A percentile compares a stretch with the other conserved stretches of the same genome.
Conservation (phyloP, 495 filamentous ascomycete species). For the Penicillium maclennaniae region DNA sequence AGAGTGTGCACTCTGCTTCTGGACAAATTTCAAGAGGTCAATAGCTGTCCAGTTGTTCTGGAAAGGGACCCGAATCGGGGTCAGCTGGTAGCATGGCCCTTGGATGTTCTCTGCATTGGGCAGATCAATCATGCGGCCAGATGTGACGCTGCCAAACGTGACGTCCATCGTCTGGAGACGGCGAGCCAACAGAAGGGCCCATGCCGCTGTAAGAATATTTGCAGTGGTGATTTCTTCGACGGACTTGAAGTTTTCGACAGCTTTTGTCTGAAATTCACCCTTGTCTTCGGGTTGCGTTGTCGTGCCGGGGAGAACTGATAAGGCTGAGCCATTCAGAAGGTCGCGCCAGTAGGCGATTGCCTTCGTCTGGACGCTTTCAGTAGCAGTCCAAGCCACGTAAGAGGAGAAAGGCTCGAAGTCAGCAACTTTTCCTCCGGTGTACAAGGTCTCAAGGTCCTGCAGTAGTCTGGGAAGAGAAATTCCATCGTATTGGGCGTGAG, state of each 20-base stretch:
- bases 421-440: constrained; percentile 29
- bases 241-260: constrained; percentile 37
- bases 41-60: constrained; percentile 30
- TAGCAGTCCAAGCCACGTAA: constrained; percentile 37
- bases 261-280: constrained; percentile 35
- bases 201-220: constrained; percentile 56
- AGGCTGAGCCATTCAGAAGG: constrained; percentile 47
- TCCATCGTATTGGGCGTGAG: constrained; percentile 68
- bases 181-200: constrained; percentile 57
- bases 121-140: constrained; percentile 45
- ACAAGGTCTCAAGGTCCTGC: constrained; percentile 43
- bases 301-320: constrained; percentile 42
- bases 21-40: constrained; percentile 33
- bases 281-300: constrained; percentile 35
- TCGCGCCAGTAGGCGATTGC: constrained; percentile 47
- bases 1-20: constrained; percentile 29
- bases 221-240: constrained; percentile 52
- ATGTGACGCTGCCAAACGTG: constrained; percentile 58
- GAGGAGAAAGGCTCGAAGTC: constrained; percentile 48
- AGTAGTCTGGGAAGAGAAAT: constrained; percentile 58
- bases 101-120: constrained; percentile 41
- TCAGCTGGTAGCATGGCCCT: constrained; percentile 41
- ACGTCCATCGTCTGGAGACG: constrained; percentile 47
- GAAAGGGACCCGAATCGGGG: constrained; percentile 33
- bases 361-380: constrained; percentile 12